Evolutionary conservation across 371 early-diverging fungal species (phyloP), one percentile per base, ranked within the genome.

Genomic region (Haplosporangium sp.): DNA sequence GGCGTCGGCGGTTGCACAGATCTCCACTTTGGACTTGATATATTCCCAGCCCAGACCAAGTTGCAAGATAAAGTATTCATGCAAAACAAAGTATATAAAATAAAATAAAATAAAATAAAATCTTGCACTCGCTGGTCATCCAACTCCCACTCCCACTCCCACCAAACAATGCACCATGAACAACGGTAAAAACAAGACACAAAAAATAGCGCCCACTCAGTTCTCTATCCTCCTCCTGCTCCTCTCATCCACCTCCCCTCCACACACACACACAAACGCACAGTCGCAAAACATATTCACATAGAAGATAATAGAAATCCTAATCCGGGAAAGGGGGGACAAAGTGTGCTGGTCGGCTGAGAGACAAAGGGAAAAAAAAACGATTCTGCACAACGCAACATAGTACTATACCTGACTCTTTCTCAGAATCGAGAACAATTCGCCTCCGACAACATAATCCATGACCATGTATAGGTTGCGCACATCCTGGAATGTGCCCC

Each of bases 401-500:
- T 16, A 85, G 38, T 20, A 18, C n/a, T 48, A 80, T 85, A 89
- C 91, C 84, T 89, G 87, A 41, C 85, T 85, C 50, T 88, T 86
- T 72, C 95, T 82, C 47, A 95, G 75, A 14, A 92, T 88, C 11
- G 88, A 92, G 73, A 98, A 98, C 61, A 98, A 85, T 86, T 98
- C 99, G 54, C 99, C 99, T 67, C 99, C 99, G 42, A 89, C 89
- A 21, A 97, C 93, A 83, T 96, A 98, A 80, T 98, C 98, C 90
- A 98, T 85, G 43, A 97, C 90, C 72, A 98, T 88, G 82, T 94
- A 96, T 67, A 97, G 80, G 81, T 96, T 93, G 58, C 83, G 86
- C 21, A 86, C 81, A 82, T 96, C 95, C 84, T 95, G 93, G 82
- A 96, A 96, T 6, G 96, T 94, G 29, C 95, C 95, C 83, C 94